Percentiles rank a stretch among this genome's conserved stretches.
These are phyloP conservation scores for Pseudocercospora macadamiae DNA, from an alignment of 2,329 filamentous ascomycete genomes.

Conservation along the genomic window DNA sequence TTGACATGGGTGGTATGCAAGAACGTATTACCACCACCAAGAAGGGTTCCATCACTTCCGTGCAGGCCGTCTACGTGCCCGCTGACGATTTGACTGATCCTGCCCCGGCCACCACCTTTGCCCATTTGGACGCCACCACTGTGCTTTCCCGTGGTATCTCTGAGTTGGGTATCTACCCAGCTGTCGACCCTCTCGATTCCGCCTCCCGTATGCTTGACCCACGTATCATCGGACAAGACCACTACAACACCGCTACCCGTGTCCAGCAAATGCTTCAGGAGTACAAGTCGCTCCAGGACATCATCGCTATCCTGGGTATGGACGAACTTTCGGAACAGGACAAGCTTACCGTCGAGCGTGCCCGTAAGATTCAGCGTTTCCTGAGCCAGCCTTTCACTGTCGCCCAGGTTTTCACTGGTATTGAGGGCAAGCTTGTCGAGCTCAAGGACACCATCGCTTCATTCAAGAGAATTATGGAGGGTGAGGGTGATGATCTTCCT, in stretches of 20 bases:
- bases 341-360: constrained; percentile 99
- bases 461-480: constrained; percentile 95
- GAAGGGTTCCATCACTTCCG: constrained; percentile 99
- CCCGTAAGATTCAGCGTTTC: constrained; percentile 99
- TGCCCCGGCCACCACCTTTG: constrained; percentile 98
- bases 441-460: constrained; percentile 97
- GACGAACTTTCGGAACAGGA: constrained; percentile 98
- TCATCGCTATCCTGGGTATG: constrained; percentile 99
- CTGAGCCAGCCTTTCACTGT: constrained; percentile 98
- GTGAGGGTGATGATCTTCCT: constrained; percentile 93
- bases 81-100: constrained; percentile 99
- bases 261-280: constrained; percentile 99
- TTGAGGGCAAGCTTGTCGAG: constrained; percentile 95
- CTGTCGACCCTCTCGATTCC: constrained; percentile 98
- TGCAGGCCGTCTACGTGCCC: constrained; percentile 99
- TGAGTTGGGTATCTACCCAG: constrained; percentile 99
- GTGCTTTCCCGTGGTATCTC: constrained; percentile 99
- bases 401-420: constrained; percentile 82
- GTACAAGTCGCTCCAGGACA: constrained; percentile 99
- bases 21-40: constrained; percentile 99
- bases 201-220: constrained; percentile 99
- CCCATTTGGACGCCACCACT: constrained; percentile 99
- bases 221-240: constrained; percentile 96
- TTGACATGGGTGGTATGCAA: constrained; percentile 99
- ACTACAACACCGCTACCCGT: constrained; percentile 91